Conservation (phyloP, 225 moss, liverwort and hornwort species). For the Ulota crispa region DNA sequence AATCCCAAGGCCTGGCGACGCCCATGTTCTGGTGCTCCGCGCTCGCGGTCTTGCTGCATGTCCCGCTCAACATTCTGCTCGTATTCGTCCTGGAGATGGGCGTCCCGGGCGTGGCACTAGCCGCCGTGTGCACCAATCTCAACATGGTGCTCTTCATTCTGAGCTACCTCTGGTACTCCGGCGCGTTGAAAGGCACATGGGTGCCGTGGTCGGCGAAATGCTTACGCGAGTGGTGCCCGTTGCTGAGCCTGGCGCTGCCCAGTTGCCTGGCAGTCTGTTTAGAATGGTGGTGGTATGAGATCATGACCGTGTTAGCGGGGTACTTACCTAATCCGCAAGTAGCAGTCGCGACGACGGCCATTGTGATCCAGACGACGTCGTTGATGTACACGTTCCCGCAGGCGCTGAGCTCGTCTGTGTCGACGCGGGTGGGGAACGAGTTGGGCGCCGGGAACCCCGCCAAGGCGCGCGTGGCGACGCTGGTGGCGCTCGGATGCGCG, state of each 20-base stretch:
- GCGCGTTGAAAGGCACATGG: constrained; percentile 78
- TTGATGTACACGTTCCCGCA: constrained; percentile 89
- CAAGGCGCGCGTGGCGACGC: constrained; percentile 64
- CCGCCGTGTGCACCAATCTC: constrained; percentile 86
- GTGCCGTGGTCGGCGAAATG: constrained; percentile 72
- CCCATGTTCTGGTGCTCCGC: constrained; percentile 96
- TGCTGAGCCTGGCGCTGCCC: constrained; percentile 72
- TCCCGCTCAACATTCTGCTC: constrained; percentile 79
- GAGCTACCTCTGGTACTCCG: constrained; percentile 80
- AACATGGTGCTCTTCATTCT: constrained; percentile 91
- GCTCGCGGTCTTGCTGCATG: constrained; percentile 76
- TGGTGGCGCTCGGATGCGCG: constrained; percentile 75
- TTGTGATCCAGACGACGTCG: constrained; percentile 92
- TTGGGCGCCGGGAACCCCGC: constrained; percentile 74
- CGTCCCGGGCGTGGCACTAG: constrained; percentile 84
- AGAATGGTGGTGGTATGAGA: constrained; percentile 99
- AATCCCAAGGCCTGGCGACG: constrained; percentile 78
- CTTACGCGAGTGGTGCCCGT: constrained; percentile 73
- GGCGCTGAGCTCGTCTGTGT: constrained; percentile 87
- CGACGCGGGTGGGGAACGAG: constrained; percentile 84
- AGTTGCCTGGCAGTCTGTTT: constrained; percentile 87
- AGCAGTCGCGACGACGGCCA: constrained; percentile 83
- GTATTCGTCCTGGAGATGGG: constrained; percentile 79
- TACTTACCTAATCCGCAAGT: constrained; percentile 79
- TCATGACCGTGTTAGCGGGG: constrained; percentile 86